phyloP scores from a whole-genome alignment of 192 early-diverging fungal genomes.

The Linnemannia schmuckeri region DNA sequence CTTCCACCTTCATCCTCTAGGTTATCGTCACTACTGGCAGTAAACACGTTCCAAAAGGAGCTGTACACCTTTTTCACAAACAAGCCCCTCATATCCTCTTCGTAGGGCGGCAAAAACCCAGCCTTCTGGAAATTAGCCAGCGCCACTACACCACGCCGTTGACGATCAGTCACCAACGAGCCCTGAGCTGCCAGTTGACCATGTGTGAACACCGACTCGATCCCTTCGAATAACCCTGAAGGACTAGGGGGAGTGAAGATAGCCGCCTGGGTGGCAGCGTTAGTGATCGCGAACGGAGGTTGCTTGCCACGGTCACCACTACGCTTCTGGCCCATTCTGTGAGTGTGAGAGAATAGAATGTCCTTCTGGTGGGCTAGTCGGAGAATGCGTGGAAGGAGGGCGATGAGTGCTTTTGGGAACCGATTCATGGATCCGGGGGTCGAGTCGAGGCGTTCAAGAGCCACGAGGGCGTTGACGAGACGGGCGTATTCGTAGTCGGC shows the following conservation, averaged over 20 bases:
- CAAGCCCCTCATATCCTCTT: constrained; percentile 5
- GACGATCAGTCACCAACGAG: constrained; percentile 13
- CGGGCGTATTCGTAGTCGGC: constrained; percentile 22
- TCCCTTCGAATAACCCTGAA: background rate
- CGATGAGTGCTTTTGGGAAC: constrained; percentile 17
- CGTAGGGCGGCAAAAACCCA: constrained; percentile 36
- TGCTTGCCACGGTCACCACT: background rate
- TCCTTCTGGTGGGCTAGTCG: constrained; percentile 11
- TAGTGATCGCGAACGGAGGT: too few relatives aligned
- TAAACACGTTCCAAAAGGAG: constrained; percentile 22
- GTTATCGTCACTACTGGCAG: background rate
- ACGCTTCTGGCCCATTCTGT: background rate
- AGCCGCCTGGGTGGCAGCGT: background rate
- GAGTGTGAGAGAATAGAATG: background rate
- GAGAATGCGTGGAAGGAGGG: constrained; percentile 15
- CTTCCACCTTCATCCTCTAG: background rate
- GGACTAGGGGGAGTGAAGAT: background rate
- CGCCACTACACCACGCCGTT: background rate
- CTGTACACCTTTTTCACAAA: constrained; percentile 9
- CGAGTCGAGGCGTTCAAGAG: constrained; percentile 21
- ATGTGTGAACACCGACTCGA: constrained; percentile 25
- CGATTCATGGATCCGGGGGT: constrained; percentile 8
- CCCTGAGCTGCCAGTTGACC: background rate
- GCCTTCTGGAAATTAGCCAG: constrained; percentile 31
- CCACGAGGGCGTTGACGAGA: constrained; percentile 28